Base-by-base conservation (phyloP, 2,329 filamentous ascomycete species). In the Iodosphaeria phyllophila region DNA sequence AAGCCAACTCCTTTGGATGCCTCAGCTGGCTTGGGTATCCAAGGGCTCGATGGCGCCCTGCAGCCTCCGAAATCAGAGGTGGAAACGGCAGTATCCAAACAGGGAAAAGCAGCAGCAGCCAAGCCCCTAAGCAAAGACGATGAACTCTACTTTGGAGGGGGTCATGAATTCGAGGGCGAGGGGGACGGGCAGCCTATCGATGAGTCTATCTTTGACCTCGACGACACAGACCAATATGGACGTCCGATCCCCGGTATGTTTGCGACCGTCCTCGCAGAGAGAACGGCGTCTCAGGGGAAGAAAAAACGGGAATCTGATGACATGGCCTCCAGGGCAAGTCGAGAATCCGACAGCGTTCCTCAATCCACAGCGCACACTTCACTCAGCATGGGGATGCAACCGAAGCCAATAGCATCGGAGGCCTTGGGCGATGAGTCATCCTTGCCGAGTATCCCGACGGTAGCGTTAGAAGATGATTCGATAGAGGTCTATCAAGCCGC, bases 401-500 rank as follows among this genome's bases (percentile, higher is more conserved):
- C 32, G n/a, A 39, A 41, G 23, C 26, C 33, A 11, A 16, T 26
- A 3, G 30, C 25, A 20, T 9, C 18, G 9, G 30, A 22, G 25
- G 20, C 20, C 15, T 32, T 35, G 4, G 25, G 24, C 28, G 12
- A 39, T 23, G 35, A 33, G 7, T 28, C 33, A n/a, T 27, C 35
- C 6, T 33, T 32, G 5, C 32, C 35, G 18, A 27, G 32, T 16
- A 21, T 26, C 8, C 31, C 27, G 6, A 31, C 33, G 8, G 23
- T 26, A 4, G 20, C 27, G 19, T 20, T 23, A 8, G 36, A 37
- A 8, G 32, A 36, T 37, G 40, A 37, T 25, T 44, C 39, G 15
- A 50, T 55, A 28, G 69, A 70, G 20, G 74, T 69, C 1, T 86
- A 93, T 39, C 83, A 92, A 42, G 75, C 75, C 26, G 82, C 83